Base-by-base conservation (phyloP, 106 monocot species). In the Acorus gramineus region DNA sequence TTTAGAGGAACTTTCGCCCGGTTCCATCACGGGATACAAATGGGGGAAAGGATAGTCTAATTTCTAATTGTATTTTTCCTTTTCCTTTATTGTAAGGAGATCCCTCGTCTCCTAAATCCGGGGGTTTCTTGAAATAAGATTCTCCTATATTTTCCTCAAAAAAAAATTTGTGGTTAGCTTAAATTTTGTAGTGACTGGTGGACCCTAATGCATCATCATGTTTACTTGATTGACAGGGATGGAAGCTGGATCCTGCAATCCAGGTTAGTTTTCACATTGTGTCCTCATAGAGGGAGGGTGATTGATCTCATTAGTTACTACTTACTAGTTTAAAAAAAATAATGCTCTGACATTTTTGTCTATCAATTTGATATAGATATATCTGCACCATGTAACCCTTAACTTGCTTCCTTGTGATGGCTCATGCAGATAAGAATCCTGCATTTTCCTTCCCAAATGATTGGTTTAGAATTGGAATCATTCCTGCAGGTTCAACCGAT, bases 401-500 rank as follows among this genome's bases (percentile, higher is more conserved):
- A 61, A 47, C 11, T 61, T 8, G 47, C 47, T 12, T 57, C 14
- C 14, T 73, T 46, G 9, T 49, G 12, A 51, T 68, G 66, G 45
- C 4, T 74, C 44, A 46, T 75, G 55, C 82, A 93, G 88, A 78
- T 76, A 61, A 83, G 66, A 71, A 63, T 64, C 62, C 45, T 64
- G 56, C 49, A 53, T 43, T 86, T 62, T 74, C 66, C 69, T 93
- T 93, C 61, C 93, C 93, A 12, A 89, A 89, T 72, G 72, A 77
- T 72, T 75, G 85, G 80, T 81, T 93, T 71, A 89, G 89, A 62
- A 57, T 93, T 76, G 93, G 93, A 77, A 73, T 93, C 55, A 86
- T 93, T 61, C 93, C 93, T 75, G 77, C 93, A 50, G 93, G 93
- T 42, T 93, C 93, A 59, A 93, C 93, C 61, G 93, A 93, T 73